These are phyloP conservation scores for Amaranthus palmeri DNA, from an alignment of 148 eudicot genomes.

Conservation along the genomic window DNA sequence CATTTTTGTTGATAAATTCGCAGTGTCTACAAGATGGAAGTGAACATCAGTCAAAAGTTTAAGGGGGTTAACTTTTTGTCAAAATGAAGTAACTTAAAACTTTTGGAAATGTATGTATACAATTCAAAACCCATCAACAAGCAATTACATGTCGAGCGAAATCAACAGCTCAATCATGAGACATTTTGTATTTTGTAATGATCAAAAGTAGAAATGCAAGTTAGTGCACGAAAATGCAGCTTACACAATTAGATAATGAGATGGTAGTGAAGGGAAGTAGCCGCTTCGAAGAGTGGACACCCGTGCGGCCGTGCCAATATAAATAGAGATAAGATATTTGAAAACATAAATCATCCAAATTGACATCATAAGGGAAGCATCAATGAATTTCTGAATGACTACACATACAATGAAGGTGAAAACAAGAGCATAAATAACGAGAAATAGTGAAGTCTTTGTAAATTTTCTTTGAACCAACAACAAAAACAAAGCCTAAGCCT, in stretches of 20 bases:
- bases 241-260: not conserved
- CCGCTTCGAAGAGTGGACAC: too few relatives aligned
- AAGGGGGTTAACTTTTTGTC: not conserved
- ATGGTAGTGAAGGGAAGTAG: not conserved
- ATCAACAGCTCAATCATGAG: not conserved
- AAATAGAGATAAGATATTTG: not conserved
- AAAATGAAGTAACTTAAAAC: not conserved
- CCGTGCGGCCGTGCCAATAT: not conserved
- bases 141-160: not conserved
- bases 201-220: not conserved
- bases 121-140: not conserved
- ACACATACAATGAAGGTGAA: not conserved
- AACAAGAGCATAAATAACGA: not conserved
- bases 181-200: not conserved
- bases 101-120: not conserved
- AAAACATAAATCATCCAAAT: not conserved
- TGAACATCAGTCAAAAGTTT: conserved; percentile 6
- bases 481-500: not conserved
- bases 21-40: conserved; percentile 49
- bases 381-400: not conserved
- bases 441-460: not conserved
- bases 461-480: not conserved
- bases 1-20: conserved; percentile 90
- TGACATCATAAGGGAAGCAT: not conserved
- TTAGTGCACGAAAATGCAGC: not conserved